These are phyloP conservation scores for Melastoma candidum DNA, from an alignment of 441 rosid species.

Conservation along the genomic window DNA sequence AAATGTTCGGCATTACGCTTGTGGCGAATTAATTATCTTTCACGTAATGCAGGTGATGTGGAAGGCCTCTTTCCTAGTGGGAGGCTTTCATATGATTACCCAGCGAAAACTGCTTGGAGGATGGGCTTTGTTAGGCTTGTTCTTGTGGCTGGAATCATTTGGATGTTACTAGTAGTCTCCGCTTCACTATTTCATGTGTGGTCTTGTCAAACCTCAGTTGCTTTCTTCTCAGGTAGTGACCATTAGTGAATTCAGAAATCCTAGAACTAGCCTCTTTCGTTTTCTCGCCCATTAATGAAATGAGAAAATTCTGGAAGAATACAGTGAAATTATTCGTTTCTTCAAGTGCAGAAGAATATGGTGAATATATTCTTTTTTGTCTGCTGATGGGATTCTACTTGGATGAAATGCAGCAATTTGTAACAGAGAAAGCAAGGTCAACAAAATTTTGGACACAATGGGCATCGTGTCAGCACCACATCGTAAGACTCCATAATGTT, in stretches of 20 bases:
- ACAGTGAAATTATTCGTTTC: not conserved
- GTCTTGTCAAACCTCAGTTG: slow-evolving; percentile 74
- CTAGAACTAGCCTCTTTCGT: no score
- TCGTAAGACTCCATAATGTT: slow-evolving; percentile 42
- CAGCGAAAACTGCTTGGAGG: slow-evolving; percentile 53
- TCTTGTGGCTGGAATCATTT: slow-evolving; percentile 68
- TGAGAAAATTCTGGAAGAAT: no score
- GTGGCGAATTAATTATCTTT: not conserved
- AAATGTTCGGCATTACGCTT: no score
- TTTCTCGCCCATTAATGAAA: no score
- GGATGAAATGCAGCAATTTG: slow-evolving; percentile 57
- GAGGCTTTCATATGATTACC: slow-evolving; percentile 37
- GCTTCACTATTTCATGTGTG: slow-evolving; percentile 68
- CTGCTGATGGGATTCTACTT: slow-evolving; percentile 2
- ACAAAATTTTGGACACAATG: slow-evolving; percentile 48
- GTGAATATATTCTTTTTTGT: slow-evolving; percentile 11
- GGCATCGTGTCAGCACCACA: slow-evolving; percentile 61
- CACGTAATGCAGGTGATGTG: slow-evolving; percentile 31
- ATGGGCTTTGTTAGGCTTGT: slow-evolving; percentile 68
- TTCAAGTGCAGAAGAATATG: slow-evolving; percentile 3
- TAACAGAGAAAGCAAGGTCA: slow-evolving; percentile 76
- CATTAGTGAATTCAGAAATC: no score
- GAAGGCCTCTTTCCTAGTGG: slow-evolving; percentile 43
- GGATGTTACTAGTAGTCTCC: slow-evolving; percentile 80
- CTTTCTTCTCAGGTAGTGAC: slow-evolving; percentile 65